Evolutionary conservation across 2,329 filamentous ascomycete genomes (phyloP).

Genomic region (Aspergillus clavatus): DNA sequence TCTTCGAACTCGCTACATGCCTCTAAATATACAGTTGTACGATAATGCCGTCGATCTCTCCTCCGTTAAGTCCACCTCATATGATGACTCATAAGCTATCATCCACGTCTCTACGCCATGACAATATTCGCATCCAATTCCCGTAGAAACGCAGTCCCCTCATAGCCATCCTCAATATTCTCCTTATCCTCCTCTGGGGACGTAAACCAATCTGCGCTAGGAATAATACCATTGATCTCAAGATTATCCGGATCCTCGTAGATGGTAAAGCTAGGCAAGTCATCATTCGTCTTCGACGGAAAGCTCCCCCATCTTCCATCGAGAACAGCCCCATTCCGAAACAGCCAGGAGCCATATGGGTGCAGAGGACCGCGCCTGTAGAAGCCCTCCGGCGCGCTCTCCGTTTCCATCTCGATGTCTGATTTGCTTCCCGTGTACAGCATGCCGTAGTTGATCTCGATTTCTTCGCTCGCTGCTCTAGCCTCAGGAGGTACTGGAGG

Average conservation of each 20-base stretch:
- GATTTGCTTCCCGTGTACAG: background rate
- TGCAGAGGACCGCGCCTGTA: background rate
- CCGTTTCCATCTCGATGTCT: background rate
- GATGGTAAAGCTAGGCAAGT: constrained; percentile 10
- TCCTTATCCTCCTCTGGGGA: constrained; percentile 18
- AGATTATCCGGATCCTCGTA: constrained; percentile 17
- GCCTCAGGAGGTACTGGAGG: background rate
- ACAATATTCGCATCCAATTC: background rate
- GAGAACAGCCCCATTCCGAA: background rate
- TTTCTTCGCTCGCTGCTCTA: background rate
- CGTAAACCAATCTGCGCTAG: background rate
- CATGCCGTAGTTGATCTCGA: background rate
- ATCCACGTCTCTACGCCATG: background rate
- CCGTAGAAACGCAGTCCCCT: background rate
- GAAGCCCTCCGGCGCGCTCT: background rate
- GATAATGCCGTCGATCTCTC: too few species aligned
- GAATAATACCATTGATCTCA: constrained; percentile 1
- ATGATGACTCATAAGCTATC: too few species aligned
- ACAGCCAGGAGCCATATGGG: background rate
- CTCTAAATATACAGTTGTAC: too few species aligned
- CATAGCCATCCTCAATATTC: constrained; percentile 7
- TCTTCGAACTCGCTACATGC: too few species aligned
- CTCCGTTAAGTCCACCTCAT: too few species aligned
- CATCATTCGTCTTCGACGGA: background rate
- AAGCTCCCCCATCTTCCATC: background rate